Evolutionary conservation across 2,329 filamentous ascomycete species (phyloP).

Genomic region (Nakataea oryzae): DNA sequence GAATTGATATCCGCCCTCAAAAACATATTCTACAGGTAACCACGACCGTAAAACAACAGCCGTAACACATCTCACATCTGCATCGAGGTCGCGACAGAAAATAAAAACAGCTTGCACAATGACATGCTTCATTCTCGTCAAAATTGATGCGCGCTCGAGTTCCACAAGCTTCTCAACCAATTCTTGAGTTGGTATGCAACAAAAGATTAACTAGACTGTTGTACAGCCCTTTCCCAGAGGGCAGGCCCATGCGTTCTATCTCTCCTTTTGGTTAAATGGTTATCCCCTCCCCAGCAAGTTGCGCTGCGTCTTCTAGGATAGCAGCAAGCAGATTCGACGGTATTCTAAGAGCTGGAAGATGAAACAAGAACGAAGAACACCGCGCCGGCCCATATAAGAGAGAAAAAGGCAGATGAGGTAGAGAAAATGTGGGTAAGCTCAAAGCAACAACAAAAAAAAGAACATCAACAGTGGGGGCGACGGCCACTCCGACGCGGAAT

Average conservation of each 20-base stretch:
- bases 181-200: neutral
- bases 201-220: neutral
- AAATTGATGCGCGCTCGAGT: too few species aligned
- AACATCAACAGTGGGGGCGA: neutral
- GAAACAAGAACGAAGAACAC: neutral
- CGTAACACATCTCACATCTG: too few species aligned
- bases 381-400: neutral
- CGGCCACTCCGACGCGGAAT: neutral
- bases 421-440: neutral
- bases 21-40: too few species aligned
- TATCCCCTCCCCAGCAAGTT: neutral
- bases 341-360: neutral
- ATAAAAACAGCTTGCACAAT: too few species aligned
- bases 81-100: too few species aligned
- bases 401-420: neutral
- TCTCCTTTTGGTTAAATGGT: neutral
- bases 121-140: too few species aligned
- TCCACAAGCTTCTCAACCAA: too few species aligned
- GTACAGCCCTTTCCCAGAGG: neutral
- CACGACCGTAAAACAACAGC: too few species aligned
- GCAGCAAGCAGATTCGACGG: neutral
- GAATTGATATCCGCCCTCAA: too few species aligned
- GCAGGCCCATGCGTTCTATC: neutral
- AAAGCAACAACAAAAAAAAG: neutral
- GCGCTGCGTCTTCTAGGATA: neutral